Base-by-base conservation (phyloP, 1,284 basidiomycete species). In the Austroboletus novae-zelandiae region DNA sequence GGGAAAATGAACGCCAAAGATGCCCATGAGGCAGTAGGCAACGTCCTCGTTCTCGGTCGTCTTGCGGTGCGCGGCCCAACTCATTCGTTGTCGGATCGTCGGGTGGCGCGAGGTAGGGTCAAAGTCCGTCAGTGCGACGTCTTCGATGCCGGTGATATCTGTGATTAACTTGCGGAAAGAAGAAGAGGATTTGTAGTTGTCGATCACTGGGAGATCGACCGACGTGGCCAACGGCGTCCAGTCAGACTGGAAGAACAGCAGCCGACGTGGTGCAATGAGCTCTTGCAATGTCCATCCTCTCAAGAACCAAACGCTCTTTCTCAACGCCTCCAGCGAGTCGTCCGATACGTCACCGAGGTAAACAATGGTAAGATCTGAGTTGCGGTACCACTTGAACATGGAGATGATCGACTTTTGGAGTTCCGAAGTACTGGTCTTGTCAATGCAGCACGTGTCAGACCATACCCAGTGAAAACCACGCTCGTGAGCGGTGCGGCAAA, bases 231-330 rank as follows among this genome's bases (percentile, higher is more conserved):
- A 42, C n/a, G 48, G 17, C 5, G 56, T 47, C 60, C 62, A 61
- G 34, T 64, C 61, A 1, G 48, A 50, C 42, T 50, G 48, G 55
- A 55, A 62, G 34, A 61, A 62, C 11, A 60, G 13, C n/a, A 61
- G 40, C 14, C 40, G 46, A 9, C 10, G 9, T 2, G 60, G 60
- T 9, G 60, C 60, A n/a, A 61, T 60, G 23, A 61, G 51, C 17
- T 64, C 60, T 25, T 61, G 60, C 9, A 64, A 30, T 5, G 61
- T 61, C 61, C 60, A 60, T 6, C 60, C 60, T 34, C 61, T 44
- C 50, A 50, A 40, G 39, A 60, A 60, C 61, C 60, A 61, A 10
- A 60, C 0, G 36, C 54, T 53, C 49, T 47, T 43, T 31, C 15
- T 54, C 29, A 59, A 40, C 39, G 43, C 56, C 42, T 62, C 61